Conservation (phyloP, 345 rosid species). For the Trapa incisa region DNA sequence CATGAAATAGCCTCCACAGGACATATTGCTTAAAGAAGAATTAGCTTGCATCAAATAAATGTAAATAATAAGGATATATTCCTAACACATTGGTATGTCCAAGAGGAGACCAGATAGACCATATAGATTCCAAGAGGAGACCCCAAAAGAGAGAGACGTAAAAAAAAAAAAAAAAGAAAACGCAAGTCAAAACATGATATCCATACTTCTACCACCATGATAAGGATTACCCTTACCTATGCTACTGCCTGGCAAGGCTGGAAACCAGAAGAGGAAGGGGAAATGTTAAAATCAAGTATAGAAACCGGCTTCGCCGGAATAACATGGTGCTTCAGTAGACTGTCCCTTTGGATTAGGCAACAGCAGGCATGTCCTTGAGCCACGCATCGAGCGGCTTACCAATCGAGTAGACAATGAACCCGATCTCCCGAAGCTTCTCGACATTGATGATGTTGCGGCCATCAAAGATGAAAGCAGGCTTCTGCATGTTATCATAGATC, state of each 20-base stretch:
- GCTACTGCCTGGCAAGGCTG: neutral
- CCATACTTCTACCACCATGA: neutral
- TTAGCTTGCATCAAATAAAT: neutral
- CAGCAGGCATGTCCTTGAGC: conserved; percentile 94
- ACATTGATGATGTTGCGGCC: conserved; percentile 60
- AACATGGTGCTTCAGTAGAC: neutral
- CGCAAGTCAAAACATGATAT: no score
- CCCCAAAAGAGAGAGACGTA: neutral
- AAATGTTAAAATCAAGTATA: neutral
- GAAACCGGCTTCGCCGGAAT: neutral
- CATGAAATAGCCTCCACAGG: neutral
- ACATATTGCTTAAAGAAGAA: neutral
- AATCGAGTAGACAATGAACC: conserved; percentile 78
- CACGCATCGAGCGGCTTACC: conserved; percentile 87
- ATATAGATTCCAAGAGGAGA: neutral
- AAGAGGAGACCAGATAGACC: neutral
- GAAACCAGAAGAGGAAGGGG: neutral
- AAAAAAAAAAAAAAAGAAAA: neutral
- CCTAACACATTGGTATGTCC: neutral
- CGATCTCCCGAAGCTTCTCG: conserved; percentile 62
- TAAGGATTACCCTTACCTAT: neutral
- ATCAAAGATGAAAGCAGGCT: conserved; percentile 78
- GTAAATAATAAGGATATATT: neutral
- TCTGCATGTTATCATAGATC: conserved; percentile 77
- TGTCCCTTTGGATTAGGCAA: conserved; percentile 43